A percentile compares a stretch with the other conserved stretches of the same genome.
Conservation (phyloP, 768 basidiomycete species). For the Russula compacta region DNA sequence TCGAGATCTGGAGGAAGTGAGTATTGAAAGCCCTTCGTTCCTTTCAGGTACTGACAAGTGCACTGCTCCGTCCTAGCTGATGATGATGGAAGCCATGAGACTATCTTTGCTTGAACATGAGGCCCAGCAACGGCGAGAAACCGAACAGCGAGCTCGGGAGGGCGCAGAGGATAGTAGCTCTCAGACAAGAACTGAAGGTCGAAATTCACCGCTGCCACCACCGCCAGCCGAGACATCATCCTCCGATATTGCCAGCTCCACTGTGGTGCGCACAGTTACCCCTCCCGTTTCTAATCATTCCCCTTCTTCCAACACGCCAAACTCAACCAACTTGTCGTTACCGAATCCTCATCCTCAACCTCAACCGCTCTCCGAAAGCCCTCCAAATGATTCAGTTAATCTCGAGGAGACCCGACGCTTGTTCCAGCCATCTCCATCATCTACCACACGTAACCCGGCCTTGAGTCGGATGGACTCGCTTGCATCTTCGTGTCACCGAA, state of each 20-base stretch:
- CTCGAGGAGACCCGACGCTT: background rate
- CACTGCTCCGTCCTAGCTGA: slow-evolving; percentile 52
- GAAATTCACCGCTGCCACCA: background rate
- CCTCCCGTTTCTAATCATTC: background rate
- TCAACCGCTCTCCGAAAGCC: background rate
- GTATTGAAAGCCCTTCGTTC: slow-evolving; percentile 15
- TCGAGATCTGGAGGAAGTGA: slow-evolving; percentile 89
- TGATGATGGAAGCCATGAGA: slow-evolving; percentile 99
- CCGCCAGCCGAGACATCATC: background rate
- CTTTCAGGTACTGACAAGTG: background rate
- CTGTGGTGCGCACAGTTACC: background rate
- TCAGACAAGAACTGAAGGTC: slow-evolving; percentile 3
- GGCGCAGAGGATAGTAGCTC: slow-evolving; percentile 27
- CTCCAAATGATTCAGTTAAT: background rate
- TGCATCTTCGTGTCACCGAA: slow-evolving; percentile 11
- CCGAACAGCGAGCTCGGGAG: slow-evolving; percentile 55
- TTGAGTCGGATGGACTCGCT: slow-evolving; percentile 14
- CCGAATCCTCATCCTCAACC: background rate
- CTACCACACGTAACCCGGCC: background rate
- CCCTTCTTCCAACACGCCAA: slow-evolving; percentile 3
- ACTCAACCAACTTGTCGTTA: background rate
- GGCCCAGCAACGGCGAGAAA: slow-evolving; percentile 76
- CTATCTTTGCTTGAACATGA: slow-evolving; percentile 91
- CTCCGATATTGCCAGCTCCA: background rate
- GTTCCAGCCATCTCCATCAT: background rate